Percentiles rank a stretch among this genome's conserved stretches.
Evolutionary conservation across 371 early-diverging fungal species (phyloP).

Genomic region (Mortierella sp.): DNA sequence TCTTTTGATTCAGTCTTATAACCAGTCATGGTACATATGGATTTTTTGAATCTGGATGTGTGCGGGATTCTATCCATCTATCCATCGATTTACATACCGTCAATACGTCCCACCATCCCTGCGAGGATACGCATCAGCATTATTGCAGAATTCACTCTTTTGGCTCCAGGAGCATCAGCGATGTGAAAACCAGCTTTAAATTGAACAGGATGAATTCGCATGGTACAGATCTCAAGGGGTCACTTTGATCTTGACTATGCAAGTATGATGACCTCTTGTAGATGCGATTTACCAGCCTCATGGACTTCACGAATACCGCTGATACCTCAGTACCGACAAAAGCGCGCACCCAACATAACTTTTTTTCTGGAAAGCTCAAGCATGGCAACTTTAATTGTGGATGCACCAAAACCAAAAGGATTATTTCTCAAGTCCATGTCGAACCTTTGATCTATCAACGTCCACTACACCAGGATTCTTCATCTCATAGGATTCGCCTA

Average conservation of each 20-base stretch:
- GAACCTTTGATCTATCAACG: conserved; percentile 28
- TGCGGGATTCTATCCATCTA: conserved; percentile 35
- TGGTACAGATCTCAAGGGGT: conserved; percentile 17
- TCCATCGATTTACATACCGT: conserved; percentile 25
- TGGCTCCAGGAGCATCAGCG: conserved; percentile 5
- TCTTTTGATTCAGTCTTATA: conserved; percentile 45
- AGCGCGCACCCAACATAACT: neutral
- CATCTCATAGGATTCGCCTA: neutral
- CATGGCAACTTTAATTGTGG: neutral
- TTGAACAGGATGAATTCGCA: neutral
- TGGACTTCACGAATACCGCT: no score
- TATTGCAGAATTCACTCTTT: neutral
- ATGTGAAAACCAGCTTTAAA: neutral
- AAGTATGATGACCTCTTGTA: neutral
- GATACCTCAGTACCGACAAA: neutral
- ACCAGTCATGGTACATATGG: conserved; percentile 38
- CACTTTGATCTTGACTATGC: conserved; percentile 26
- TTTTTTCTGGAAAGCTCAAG: neutral
- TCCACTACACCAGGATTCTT: neutral
- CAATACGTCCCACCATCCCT: neutral
- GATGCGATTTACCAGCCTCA: neutral
- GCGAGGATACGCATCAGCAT: neutral
- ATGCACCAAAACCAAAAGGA: neutral
- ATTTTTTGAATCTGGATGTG: neutral
- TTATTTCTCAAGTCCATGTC: conserved; percentile 9